Evolutionary conservation across 1,284 basidiomycete species (phyloP).

Genomic region (Microbotryum lychnidis-dioicae): DNA sequence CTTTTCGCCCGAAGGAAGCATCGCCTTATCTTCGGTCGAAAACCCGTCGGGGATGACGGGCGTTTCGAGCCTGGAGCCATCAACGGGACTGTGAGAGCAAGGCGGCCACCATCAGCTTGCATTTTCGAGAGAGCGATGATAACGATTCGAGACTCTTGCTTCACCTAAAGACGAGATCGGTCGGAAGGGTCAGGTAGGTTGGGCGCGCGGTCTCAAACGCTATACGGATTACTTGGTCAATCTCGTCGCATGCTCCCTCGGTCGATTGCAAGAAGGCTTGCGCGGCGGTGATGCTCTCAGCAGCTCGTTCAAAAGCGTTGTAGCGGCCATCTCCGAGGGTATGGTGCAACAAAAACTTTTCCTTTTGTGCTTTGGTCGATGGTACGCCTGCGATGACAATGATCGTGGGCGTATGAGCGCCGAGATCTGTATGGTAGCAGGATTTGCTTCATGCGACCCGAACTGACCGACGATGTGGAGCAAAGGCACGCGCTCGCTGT

Average conservation of each 20-base stretch:
- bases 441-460: no score
- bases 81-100: conserved; percentile 8
- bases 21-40: conserved; percentile 7
- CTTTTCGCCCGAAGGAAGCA: conserved; percentile 20
- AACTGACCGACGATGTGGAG: conserved; percentile 67
- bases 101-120: not conserved
- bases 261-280: conserved; percentile 55
- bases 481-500: conserved; percentile 79
- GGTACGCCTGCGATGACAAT: conserved; percentile 50
- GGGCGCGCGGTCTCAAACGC: conserved; percentile 68
- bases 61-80: conserved; percentile 53
- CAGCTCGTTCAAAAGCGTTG: conserved; percentile 69
- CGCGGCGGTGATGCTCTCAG: conserved; percentile 64
- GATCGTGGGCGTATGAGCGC: no score
- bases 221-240: conserved; percentile 69
- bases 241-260: conserved; percentile 55
- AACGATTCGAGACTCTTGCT: no score
- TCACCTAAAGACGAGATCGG: conserved; percentile 55
- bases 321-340: conserved; percentile 68
- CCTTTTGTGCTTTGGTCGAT: conserved; percentile 59
- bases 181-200: conserved; percentile 80
- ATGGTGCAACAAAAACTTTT: conserved; percentile 42
- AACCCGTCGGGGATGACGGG: conserved; percentile 44
- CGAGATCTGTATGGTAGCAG: no score
- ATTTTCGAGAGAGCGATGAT: not conserved